Evolutionary conservation across 495 filamentous ascomycete species (phyloP).

Genomic region (Halenospora varia): DNA sequence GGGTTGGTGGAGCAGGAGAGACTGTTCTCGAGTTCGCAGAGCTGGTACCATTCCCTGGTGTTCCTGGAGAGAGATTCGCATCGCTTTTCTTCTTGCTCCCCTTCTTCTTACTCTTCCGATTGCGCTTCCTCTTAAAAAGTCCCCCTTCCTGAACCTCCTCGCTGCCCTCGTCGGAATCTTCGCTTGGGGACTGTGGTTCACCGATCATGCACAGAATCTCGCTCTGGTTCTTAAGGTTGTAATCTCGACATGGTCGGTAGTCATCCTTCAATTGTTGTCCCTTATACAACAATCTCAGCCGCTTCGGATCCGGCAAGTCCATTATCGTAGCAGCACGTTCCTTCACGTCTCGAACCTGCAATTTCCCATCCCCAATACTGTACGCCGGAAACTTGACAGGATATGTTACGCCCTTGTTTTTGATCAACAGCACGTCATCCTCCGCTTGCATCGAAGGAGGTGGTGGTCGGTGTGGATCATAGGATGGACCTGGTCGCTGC

Average conservation of each 20-base stretch:
- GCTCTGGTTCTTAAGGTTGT: constrained; percentile 74
- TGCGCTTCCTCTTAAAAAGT: constrained; percentile 39
- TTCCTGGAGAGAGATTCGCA: constrained; percentile 21
- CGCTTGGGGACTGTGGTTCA: constrained; percentile 29
- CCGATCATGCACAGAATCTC: constrained; percentile 67
- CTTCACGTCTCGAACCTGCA: constrained; percentile 64
- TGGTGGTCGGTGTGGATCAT: constrained; percentile 30
- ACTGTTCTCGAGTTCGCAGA: constrained; percentile 25
- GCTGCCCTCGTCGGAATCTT: constrained; percentile 34
- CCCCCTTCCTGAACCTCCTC: constrained; percentile 26
- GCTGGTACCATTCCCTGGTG: constrained; percentile 16
- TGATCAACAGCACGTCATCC: constrained; percentile 76
- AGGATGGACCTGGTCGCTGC: constrained; percentile 39
- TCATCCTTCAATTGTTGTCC: constrained; percentile 71
- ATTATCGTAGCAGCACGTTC: constrained; percentile 60
- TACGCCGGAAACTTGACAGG: constrained; percentile 76
- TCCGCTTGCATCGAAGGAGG: constrained; percentile 40
- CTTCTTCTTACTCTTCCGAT: constrained; percentile 44
- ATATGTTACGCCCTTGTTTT: constrained; percentile 66
- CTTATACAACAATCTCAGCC: constrained; percentile 77
- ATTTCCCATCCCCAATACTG: constrained; percentile 72
- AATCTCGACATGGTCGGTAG: constrained; percentile 58
- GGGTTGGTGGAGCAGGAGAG: constrained; percentile 28
- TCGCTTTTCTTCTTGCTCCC: constrained; percentile 29
- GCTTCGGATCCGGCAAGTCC: constrained; percentile 53